phyloP scores from a whole-genome alignment of 176 grass and related monocot genomes.

The Triticum monococcum region DNA sequence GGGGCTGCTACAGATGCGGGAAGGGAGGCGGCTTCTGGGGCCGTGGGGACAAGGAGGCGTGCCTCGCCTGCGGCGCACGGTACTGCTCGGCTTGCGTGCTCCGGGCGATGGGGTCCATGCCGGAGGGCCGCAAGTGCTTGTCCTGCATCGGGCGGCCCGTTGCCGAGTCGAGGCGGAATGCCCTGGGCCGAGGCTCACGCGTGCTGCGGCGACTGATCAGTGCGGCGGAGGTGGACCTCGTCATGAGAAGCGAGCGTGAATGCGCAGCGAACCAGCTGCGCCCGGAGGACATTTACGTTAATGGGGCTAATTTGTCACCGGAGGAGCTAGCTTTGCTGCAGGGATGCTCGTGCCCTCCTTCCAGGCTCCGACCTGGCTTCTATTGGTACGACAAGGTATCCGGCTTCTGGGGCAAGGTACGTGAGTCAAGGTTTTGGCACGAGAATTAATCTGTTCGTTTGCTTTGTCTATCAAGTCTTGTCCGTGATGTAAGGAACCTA shows the following conservation, averaged over 20 bases:
- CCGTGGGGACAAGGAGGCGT: constrained; percentile 66
- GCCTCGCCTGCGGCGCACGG: constrained; percentile 74
- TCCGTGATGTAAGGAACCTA: neutral
- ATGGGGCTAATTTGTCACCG: constrained; percentile 50
- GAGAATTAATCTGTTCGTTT: neutral
- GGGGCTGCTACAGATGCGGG: constrained; percentile 67
- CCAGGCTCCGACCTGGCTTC: constrained; percentile 65
- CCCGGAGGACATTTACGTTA: constrained; percentile 76
- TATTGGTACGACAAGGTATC: constrained; percentile 99
- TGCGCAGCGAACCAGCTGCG: constrained; percentile 73
- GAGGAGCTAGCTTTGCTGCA: constrained; percentile 76
- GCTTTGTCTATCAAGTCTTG: neutral
- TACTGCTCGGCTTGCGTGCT: constrained; percentile 75
- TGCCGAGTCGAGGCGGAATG: constrained; percentile 56
- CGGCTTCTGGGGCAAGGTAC: constrained; percentile 97
- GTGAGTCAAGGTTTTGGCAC: neutral
- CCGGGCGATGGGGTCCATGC: constrained; percentile 96
- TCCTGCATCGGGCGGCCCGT: constrained; percentile 72
- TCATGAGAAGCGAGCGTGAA: constrained; percentile 78
- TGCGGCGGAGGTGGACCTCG: constrained; percentile 59
- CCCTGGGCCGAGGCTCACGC: constrained; percentile 61
- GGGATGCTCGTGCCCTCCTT: constrained; percentile 58
- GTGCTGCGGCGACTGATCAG: constrained; percentile 77
- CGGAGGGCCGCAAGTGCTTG: constrained; percentile 79
- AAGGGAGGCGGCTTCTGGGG: constrained; percentile 70